These are phyloP conservation scores for Cochlearia excelsa DNA, from an alignment of 345 rosid species.

Conservation along the genomic window DNA sequence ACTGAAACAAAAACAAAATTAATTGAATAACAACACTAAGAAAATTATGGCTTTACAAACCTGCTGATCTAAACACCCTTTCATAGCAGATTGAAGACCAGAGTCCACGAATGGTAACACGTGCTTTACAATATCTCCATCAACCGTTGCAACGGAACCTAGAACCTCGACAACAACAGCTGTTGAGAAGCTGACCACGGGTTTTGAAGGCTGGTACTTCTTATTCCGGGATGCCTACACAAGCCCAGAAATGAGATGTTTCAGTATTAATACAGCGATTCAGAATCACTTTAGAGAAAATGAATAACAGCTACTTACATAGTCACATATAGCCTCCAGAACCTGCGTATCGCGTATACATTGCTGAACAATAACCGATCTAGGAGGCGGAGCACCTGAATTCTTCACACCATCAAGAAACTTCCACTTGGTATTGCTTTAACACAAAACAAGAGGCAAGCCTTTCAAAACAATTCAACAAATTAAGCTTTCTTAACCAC, in stretches of 20 bases:
- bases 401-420: slow-evolving; percentile 78
- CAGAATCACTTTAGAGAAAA: background rate
- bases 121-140: slow-evolving; percentile 66
- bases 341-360: slow-evolving; percentile 78
- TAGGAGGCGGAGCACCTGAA: slow-evolving; percentile 90
- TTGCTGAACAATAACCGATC: slow-evolving; percentile 83
- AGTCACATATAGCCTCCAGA: slow-evolving; percentile 72
- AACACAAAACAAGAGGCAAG: slow-evolving; percentile 25
- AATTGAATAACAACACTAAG: slow-evolving; percentile 6
- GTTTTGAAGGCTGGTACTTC: slow-evolving; percentile 64
- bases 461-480: slow-evolving; percentile 10
- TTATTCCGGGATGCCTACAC: slow-evolving; percentile 66
- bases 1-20: background rate
- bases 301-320: slow-evolving; percentile 50
- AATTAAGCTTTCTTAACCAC: background rate
- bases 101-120: slow-evolving; percentile 74
- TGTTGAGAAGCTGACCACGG: slow-evolving; percentile 65
- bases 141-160: slow-evolving; percentile 56
- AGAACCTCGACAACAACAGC: slow-evolving; percentile 77
- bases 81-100: slow-evolving; percentile 60
- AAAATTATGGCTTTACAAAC: slow-evolving; percentile 38
- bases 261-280: slow-evolving; percentile 5
- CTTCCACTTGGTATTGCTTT: slow-evolving; percentile 83
- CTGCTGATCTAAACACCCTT: slow-evolving; percentile 70
- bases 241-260: slow-evolving; percentile 23